These are phyloP conservation scores for Zymoseptoria tritici DNA, from an alignment of 2,329 filamentous ascomycete species.

Conservation along the genomic window DNA sequence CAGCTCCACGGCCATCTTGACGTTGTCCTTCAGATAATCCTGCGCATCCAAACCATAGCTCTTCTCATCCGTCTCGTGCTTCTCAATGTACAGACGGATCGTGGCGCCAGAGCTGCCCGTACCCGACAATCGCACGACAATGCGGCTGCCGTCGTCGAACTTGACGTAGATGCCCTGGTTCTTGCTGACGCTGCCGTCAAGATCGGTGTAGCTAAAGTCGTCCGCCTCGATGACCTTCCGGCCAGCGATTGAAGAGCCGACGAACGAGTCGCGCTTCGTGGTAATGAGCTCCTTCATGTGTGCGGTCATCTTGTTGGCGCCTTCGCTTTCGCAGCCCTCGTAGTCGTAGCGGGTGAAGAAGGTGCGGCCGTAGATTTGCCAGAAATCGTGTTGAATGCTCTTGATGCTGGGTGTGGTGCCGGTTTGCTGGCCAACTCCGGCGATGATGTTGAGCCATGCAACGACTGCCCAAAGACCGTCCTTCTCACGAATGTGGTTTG, in stretches of 20 bases:
- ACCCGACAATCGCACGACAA: conserved; percentile 89
- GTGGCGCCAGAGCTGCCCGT: conserved; percentile 94
- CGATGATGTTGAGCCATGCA: conserved; percentile 98
- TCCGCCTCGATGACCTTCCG: conserved; percentile 83
- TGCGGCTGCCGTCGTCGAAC: conserved; percentile 89
- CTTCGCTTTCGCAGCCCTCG: conserved; percentile 86
- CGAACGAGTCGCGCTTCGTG: conserved; percentile 60
- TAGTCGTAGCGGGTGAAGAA: conserved; percentile 99
- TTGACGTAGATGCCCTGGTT: conserved; percentile 94
- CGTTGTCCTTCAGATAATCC: conserved; percentile 86
- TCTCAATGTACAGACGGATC: conserved; percentile 94
- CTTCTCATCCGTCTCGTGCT: conserved; percentile 74
- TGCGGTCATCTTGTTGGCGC: conserved; percentile 81
- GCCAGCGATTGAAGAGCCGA: conserved; percentile 73
- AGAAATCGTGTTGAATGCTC: conserved; percentile 95
- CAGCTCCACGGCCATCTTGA: conserved; percentile 74
- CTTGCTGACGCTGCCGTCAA: conserved; percentile 92
- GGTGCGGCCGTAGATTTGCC: conserved; percentile 88
- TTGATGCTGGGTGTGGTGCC: conserved; percentile 82
- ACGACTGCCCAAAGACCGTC: conserved; percentile 96
- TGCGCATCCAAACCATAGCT: conserved; percentile 79
- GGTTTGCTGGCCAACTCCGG: conserved; percentile 77
- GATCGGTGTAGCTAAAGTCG: conserved; percentile 96
- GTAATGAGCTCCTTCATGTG: conserved; percentile 73
- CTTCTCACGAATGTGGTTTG: conserved; percentile 98